Evolutionary conservation across 192 early-diverging fungal species (phyloP).

Genomic region (Gamsiella multidivaricata): DNA sequence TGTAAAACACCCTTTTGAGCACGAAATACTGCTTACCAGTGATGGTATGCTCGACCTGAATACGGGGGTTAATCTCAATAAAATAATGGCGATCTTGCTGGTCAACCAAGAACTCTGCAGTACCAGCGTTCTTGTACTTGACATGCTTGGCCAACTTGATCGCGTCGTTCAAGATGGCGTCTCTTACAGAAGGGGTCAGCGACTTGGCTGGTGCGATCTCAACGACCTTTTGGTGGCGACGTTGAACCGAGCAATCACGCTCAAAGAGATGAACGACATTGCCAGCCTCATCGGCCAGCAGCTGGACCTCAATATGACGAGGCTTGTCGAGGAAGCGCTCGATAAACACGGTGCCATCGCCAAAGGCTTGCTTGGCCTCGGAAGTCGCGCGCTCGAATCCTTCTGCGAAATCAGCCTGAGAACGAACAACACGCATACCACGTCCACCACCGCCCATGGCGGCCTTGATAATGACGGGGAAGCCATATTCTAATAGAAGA

Average conservation of each 20-base stretch:
- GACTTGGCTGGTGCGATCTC: conserved; percentile 91
- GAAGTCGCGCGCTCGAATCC: conserved; percentile 87
- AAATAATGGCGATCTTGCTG: conserved; percentile 91
- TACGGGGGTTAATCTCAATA: conserved; percentile 97
- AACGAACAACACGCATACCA: conserved; percentile 95
- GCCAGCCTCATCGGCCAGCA: conserved; percentile 87
- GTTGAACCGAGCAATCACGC: conserved; percentile 98
- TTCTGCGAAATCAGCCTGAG: conserved; percentile 73
- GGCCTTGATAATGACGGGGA: conserved; percentile 97
- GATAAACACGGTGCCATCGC: conserved; percentile 95
- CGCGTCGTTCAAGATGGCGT: conserved; percentile 88
- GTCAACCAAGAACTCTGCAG: conserved; percentile 97
- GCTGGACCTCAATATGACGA: conserved; percentile 97
- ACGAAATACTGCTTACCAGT: conserved; percentile 60
- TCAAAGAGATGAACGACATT: conserved; percentile 93
- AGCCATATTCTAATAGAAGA: conserved; percentile 71
- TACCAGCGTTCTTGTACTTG: conserved; percentile 96
- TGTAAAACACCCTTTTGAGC: no score
- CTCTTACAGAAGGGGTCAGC: conserved; percentile 70
- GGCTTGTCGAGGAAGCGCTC: conserved; percentile 93
- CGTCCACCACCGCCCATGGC: conserved; percentile 97
- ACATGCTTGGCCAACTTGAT: conserved; percentile 90
- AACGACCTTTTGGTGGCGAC: conserved; percentile 97
- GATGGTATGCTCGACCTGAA: conserved; percentile 98
- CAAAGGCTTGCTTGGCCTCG: conserved; percentile 93